Percentiles rank a stretch among this genome's conserved stretches.
phyloP scores from a whole-genome alignment of 306 rosid species.

The Cercis canadensis region DNA sequence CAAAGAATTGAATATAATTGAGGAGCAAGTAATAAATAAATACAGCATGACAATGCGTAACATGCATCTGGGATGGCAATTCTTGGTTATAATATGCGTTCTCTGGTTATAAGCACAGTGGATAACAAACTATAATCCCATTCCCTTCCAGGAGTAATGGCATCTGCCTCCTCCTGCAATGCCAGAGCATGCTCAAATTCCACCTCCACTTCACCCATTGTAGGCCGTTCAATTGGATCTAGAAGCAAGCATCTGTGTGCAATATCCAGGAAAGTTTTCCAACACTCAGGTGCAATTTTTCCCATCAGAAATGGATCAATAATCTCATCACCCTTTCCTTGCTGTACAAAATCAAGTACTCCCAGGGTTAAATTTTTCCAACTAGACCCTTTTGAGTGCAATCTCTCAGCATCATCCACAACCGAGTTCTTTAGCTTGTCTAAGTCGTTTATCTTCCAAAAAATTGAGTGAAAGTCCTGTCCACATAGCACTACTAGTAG shows the following conservation, averaged over 20 bases:
- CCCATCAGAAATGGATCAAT: conserved; percentile 40
- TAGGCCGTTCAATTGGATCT: conserved; percentile 20
- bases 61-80: no score
- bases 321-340: background rate
- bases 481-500: background rate
- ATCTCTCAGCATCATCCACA: no score
- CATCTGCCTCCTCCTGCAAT: conserved; percentile 38
- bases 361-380: background rate
- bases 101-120: no score
- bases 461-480: background rate
- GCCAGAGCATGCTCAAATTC: conserved; percentile 41
- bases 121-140: no score
- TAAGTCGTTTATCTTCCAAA: no score
- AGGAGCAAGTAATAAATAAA: no score
- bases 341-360: background rate
- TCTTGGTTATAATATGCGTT: no score
- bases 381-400: background rate
- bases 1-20: no score
- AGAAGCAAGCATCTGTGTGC: conserved; percentile 2
- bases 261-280: conserved; percentile 30
- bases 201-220: conserved; percentile 47
- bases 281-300: conserved; percentile 35
- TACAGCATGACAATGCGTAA: no score
- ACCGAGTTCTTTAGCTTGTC: background rate
- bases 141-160: no score